Percentiles rank a stretch among this genome's conserved stretches.
Conservation (phyloP, 768 basidiomycete species). For the Russula lepida region DNA sequence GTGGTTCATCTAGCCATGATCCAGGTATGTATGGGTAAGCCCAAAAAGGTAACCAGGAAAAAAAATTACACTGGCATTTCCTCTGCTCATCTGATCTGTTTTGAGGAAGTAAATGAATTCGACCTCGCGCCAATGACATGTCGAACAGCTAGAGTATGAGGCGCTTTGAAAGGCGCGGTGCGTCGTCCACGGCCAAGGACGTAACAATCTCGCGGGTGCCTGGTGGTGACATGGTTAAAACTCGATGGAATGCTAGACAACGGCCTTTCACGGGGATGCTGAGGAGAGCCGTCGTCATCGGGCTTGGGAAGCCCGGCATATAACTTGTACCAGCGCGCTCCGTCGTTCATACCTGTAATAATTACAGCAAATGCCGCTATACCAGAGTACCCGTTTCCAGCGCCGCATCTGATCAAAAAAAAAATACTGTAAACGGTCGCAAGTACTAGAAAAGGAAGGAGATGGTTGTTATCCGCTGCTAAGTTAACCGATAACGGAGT, state of each 20-base stretch:
- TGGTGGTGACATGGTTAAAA: not conserved
- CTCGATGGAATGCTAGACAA: not conserved
- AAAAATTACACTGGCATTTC: not conserved
- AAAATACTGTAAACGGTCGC: not conserved
- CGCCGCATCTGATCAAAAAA: not conserved
- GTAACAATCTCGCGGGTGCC: conserved; percentile 4
- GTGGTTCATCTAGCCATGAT: not conserved
- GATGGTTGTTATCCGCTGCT: not conserved
- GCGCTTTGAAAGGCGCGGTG: not conserved
- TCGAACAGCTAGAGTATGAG: not conserved
- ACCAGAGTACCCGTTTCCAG: not conserved
- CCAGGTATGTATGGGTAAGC: not conserved
- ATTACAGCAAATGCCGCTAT: not conserved
- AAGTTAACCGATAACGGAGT: not conserved
- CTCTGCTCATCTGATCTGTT: not conserved
- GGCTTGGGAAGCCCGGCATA: not conserved
- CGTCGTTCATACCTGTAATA: not conserved
- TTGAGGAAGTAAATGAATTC: not conserved
- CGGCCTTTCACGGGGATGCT: not conserved
- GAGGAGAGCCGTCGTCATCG: not conserved
- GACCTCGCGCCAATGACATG: not conserved
- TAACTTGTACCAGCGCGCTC: conserved; percentile 1
- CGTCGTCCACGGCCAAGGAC: not conserved
- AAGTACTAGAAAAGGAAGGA: not conserved
- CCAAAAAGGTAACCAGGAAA: not conserved